phyloP scores from a whole-genome alignment of 768 basidiomycete genomes.

The Wakefieldia striispora region DNA sequence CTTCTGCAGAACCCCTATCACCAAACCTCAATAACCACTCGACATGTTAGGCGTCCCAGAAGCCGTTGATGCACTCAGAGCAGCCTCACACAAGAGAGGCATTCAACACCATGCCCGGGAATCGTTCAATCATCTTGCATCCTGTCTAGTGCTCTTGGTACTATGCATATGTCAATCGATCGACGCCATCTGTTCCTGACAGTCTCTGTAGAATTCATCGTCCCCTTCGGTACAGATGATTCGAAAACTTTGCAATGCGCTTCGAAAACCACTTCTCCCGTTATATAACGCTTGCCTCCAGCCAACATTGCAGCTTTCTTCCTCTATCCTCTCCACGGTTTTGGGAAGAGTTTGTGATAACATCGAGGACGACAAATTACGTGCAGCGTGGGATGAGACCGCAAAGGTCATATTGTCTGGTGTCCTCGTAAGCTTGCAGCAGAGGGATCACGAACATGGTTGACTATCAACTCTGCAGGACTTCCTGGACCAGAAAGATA shows the following conservation, averaged over 20 bases:
- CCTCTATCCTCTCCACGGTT: constrained; percentile 40
- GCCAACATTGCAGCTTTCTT: constrained; percentile 41
- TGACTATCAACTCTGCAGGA: constrained; percentile 22
- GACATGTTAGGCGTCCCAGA: constrained; percentile 26
- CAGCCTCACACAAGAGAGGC: constrained; percentile 27
- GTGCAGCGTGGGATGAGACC: constrained; percentile 44
- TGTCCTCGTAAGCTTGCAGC: constrained; percentile 38
- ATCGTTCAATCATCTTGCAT: constrained; percentile 39
- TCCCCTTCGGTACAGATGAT: constrained; percentile 36
- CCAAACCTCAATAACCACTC: neutral
- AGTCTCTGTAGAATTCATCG: constrained; percentile 36
- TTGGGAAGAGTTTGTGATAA: constrained; percentile 38
- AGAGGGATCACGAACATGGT: neutral
- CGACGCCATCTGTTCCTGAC: neutral
- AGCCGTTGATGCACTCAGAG: constrained; percentile 34
- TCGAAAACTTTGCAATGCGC: constrained; percentile 37
- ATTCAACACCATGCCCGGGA: constrained; percentile 32
- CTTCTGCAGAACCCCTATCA: neutral
- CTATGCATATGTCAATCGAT: constrained; percentile 19
- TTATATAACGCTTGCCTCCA: constrained; percentile 41
- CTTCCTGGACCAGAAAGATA: constrained; percentile 21
- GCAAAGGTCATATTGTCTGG: constrained; percentile 52
- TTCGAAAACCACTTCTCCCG: constrained; percentile 44
- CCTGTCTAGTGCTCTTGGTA: constrained; percentile 45
- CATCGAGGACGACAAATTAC: constrained; percentile 17